A percentile compares a stretch with the other conserved stretches of the same genome.
Evolutionary conservation across 805 yeast species (phyloP).

Genomic region (Isabelozyma rhagii): DNA sequence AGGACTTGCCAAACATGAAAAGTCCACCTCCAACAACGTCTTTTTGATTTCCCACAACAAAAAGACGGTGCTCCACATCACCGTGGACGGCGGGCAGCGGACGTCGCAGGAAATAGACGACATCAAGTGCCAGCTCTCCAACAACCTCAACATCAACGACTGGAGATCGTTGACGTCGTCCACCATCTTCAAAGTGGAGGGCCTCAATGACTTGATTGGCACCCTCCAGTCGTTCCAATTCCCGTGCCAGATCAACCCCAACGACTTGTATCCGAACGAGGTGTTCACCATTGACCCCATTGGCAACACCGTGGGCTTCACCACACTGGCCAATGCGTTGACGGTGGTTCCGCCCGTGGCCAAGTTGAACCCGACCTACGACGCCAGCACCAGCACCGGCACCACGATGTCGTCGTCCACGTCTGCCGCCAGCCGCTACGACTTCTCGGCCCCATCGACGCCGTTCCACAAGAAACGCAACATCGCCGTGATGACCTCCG

Average conservation of each 20-base stretch:
- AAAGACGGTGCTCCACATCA: background rate
- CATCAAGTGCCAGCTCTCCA: conserved; percentile 8
- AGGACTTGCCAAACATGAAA: conserved; percentile 20
- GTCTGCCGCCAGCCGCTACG: conserved; percentile 6
- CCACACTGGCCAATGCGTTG: conserved; percentile 57
- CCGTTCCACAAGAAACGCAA: conserved; percentile 37
- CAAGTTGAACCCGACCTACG: conserved; percentile 17
- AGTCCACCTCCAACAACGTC: background rate
- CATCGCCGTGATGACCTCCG: conserved; percentile 96
- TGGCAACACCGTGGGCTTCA: conserved; percentile 79
- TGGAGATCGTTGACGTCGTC: conserved; percentile 48
- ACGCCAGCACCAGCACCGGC: background rate
- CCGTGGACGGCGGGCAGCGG: background rate
- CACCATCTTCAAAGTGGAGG: conserved; percentile 44
- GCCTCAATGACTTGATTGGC: conserved; percentile 36
- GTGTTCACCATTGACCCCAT: conserved; percentile 79
- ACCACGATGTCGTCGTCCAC: conserved; percentile 4
- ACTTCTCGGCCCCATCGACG: conserved; percentile 7
- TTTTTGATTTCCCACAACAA: background rate
- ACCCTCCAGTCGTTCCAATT: conserved; percentile 25
- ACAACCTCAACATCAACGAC: conserved; percentile 31
- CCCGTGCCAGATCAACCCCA: conserved; percentile 62
- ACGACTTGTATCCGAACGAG: conserved; percentile 71
- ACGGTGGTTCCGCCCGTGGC: conserved; percentile 44
- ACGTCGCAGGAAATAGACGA: conserved; percentile 14